Evolutionary conservation across 352 stramenopile genomes (phyloP).

Genomic region (Globisporangium emineosum): DNA sequence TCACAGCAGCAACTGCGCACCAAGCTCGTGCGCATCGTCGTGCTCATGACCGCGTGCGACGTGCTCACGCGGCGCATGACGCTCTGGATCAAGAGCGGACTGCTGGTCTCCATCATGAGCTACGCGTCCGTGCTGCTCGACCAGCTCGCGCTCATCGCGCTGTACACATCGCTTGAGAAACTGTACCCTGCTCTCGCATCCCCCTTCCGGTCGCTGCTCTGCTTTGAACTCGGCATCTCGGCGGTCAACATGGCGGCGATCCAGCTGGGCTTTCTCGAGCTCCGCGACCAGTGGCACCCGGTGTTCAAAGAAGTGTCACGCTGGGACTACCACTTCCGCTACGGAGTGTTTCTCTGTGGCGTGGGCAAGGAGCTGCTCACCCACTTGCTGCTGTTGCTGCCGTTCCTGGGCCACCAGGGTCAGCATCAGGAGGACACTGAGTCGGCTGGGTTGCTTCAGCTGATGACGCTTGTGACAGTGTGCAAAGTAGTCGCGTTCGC

Average conservation of each 20-base stretch:
- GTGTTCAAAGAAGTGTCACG: slow-evolving; percentile 59
- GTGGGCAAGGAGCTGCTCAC: slow-evolving; percentile 60
- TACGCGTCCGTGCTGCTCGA: slow-evolving; percentile 71
- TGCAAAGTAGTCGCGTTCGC: slow-evolving; percentile 38
- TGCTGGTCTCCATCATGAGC: slow-evolving; percentile 67
- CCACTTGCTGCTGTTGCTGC: slow-evolving; percentile 58
- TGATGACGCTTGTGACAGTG: slow-evolving; percentile 1
- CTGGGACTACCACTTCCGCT: slow-evolving; percentile 46
- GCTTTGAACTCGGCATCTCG: slow-evolving; percentile 53
- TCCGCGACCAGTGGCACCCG: slow-evolving; percentile 57
- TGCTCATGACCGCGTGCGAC: slow-evolving; percentile 57
- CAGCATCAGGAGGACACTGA: background rate
- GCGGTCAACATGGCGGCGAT: slow-evolving; percentile 51
- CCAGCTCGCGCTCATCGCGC: slow-evolving; percentile 48
- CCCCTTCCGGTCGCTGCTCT: slow-evolving; percentile 46
- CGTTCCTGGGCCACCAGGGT: slow-evolving; percentile 21
- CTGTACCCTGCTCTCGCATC: slow-evolving; percentile 43
- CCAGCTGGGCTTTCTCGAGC: slow-evolving; percentile 56
- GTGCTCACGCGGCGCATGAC: slow-evolving; percentile 50
- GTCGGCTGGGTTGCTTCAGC: background rate
- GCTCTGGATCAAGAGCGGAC: slow-evolving; percentile 72
- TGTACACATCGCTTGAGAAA: slow-evolving; percentile 55
- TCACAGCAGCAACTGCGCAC: slow-evolving; percentile 21
- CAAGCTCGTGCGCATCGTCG: slow-evolving; percentile 42
- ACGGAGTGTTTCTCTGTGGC: slow-evolving; percentile 42